phyloP scores from a whole-genome alignment of 2,329 filamentous ascomycete species.

The Penicillium sp. region DNA sequence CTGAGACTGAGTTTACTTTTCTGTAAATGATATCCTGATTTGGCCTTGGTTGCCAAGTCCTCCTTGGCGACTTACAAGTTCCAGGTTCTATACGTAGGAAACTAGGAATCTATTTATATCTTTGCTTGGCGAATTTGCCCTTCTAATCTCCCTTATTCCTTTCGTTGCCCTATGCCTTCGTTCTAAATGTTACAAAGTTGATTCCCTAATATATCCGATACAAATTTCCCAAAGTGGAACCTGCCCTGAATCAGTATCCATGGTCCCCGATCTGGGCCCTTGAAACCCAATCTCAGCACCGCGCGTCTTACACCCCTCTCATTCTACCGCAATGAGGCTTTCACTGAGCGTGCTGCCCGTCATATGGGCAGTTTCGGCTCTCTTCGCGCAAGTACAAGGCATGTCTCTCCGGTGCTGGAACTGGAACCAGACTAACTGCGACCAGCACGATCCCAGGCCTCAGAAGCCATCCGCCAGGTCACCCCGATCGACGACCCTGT shows the following conservation, averaged over 20 bases:
- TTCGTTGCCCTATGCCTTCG: background rate
- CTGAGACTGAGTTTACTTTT: background rate
- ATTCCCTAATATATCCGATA: background rate
- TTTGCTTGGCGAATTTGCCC: background rate
- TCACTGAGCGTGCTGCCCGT: slow-evolving; percentile 13
- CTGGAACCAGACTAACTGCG: too few species aligned
- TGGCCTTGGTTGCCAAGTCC: background rate
- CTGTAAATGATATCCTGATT: background rate
- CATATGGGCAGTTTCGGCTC: slow-evolving; percentile 13
- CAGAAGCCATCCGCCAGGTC: slow-evolving; percentile 72
- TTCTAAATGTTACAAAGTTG: background rate
- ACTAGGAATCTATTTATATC: background rate
- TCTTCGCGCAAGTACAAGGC: slow-evolving; percentile 17
- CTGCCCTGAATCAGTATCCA: slow-evolving; percentile 8
- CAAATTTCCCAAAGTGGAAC: slow-evolving; percentile 9
- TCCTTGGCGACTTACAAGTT: too few species aligned
- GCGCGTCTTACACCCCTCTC: background rate
- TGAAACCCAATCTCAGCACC: slow-evolving; percentile 9
- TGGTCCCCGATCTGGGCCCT: slow-evolving; percentile 11
- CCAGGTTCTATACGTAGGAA: too few species aligned
- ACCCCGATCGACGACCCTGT: slow-evolving; percentile 67
- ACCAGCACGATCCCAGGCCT: slow-evolving; percentile 63
- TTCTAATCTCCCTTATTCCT: background rate
- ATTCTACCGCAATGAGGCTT: slow-evolving; percentile 19
- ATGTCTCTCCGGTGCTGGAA: too few species aligned